Evolutionary conservation across 345 rosid genomes (phyloP).

Genomic region (Conringia planisiliqua): DNA sequence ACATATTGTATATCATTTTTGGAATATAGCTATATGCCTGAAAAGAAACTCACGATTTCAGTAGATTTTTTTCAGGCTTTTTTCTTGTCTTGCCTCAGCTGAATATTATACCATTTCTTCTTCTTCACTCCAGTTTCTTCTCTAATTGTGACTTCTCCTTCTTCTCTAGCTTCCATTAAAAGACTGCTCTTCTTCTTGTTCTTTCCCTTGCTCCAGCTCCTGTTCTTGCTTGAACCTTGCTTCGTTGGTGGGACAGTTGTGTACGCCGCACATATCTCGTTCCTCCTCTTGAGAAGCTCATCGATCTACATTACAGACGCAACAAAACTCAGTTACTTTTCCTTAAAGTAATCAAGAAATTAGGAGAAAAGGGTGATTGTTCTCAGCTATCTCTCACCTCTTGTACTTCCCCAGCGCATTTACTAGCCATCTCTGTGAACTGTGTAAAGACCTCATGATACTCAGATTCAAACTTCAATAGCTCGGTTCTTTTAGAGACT

Average conservation of each 20-base stretch:
- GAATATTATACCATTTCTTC: conserved; percentile 89
- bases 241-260: conserved; percentile 56
- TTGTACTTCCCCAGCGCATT: conserved; percentile 86
- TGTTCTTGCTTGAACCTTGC: conserved; percentile 59
- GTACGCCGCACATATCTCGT: conserved; percentile 75
- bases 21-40: not conserved
- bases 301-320: conserved; percentile 57
- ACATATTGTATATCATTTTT: not conserved
- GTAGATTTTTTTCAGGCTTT: conserved; percentile 47
- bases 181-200: conserved; percentile 30
- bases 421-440: conserved; percentile 87
- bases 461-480: conserved; percentile 82
- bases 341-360: not conserved
- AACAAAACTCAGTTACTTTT: not conserved
- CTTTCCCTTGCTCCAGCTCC: conserved; percentile 50
- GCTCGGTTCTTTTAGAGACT: conserved; percentile 70
- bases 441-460: conserved; percentile 88
- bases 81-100: conserved; percentile 74
- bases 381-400: conserved; percentile 40
- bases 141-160: conserved; percentile 56
- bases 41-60: not conserved
- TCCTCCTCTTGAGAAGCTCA: conserved; percentile 76
- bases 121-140: conserved; percentile 64
- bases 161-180: conserved; percentile 63
- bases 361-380: not conserved